These are phyloP conservation scores for Sporothrix sp. DNA, from an alignment of 2,329 filamentous ascomycete species.

Conservation along the genomic window DNA sequence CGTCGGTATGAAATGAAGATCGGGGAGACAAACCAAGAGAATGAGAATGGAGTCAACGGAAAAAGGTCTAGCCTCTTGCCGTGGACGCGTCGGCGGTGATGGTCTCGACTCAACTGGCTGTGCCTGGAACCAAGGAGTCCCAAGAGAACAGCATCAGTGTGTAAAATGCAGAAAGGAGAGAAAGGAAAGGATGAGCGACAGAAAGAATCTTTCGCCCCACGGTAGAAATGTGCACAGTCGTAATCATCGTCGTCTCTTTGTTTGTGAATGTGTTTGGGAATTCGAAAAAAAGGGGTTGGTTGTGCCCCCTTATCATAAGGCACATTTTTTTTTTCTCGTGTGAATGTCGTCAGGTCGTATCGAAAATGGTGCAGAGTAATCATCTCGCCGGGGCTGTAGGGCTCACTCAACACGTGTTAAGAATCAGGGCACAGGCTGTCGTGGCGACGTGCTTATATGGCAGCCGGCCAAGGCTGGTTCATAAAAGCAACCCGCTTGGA, in stretches of 20 bases:
- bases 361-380: neutral
- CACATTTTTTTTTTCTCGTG: slow-evolving; percentile 7
- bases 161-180: neutral
- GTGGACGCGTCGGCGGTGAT: no score
- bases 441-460: no score
- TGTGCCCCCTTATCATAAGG: neutral
- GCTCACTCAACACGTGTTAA: no score
- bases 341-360: slow-evolving; percentile 9
- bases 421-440: no score
- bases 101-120: no score
- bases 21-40: neutral
- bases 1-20: neutral
- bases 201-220: neutral
- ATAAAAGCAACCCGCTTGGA: no score
- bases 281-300: slow-evolving; percentile 1
- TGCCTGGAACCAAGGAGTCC: no score
- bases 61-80: no score
- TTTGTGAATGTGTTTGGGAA: no score
- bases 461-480: no score
- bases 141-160: no score
- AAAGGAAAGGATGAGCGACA: neutral
- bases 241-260: slow-evolving; percentile 9
- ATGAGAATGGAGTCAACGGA: neutral
- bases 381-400: neutral
- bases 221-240: slow-evolving; percentile 1